Conservation (phyloP, 2,329 filamentous ascomycete genomes). For the Hypoxylon sp. region DNA sequence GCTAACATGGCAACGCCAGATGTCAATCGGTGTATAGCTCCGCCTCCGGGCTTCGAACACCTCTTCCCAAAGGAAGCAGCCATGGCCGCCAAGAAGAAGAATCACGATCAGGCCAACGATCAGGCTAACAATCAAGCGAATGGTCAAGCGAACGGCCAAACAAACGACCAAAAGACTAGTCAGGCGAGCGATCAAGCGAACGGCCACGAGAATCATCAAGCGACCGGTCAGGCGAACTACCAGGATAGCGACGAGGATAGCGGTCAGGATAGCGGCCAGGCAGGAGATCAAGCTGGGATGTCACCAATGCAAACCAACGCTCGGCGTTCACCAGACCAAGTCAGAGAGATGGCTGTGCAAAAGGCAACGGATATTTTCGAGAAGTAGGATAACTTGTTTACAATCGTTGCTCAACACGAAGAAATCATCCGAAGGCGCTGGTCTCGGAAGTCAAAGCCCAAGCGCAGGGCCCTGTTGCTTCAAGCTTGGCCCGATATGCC, state of each 20-base stretch:
- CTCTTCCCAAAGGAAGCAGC: not conserved
- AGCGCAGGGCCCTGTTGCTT: slow-evolving; percentile 29
- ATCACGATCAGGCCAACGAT: no score
- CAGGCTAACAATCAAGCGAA: no score
- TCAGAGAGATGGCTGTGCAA: not conserved
- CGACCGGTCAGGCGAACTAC: no score
- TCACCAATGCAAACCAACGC: not conserved
- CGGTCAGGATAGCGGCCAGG: no score
- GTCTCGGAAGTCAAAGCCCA: slow-evolving; percentile 21
- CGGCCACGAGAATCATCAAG: no score
- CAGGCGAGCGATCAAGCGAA: no score
- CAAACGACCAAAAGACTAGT: no score
- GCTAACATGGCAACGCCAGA: not conserved
- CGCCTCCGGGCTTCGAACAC: not conserved
- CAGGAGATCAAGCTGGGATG: not conserved
- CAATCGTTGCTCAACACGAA: slow-evolving; percentile 11
- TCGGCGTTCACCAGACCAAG: not conserved
- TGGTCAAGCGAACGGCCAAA: no score
- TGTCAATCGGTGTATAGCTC: not conserved
- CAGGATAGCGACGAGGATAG: no score
- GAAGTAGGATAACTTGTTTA: slow-evolving; percentile 21
- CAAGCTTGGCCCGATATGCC: slow-evolving; percentile 24
- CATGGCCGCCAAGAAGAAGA: not conserved
- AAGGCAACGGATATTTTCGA: slow-evolving; percentile 20
- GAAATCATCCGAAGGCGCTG: slow-evolving; percentile 34